Base-by-base conservation (phyloP, 2,329 filamentous ascomycete genomes). In the Chrysosporium queenslandicum region DNA sequence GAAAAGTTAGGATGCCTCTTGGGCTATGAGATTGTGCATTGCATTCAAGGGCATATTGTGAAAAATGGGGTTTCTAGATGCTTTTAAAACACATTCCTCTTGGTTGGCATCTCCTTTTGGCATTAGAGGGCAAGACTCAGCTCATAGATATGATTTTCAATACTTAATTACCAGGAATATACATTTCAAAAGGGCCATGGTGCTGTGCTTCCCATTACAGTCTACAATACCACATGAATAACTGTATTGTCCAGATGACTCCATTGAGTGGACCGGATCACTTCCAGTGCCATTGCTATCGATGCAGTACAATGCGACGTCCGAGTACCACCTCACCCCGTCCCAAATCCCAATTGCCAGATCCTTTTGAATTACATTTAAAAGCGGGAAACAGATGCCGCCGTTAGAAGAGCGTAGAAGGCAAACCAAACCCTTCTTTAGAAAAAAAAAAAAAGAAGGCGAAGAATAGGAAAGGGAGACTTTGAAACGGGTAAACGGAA, bases 351-450 rank as follows among this genome's bases (percentile, higher is more conserved):
- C 40, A 23, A 34, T 32, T 42, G 49, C 39, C n/a, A 45, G 40
- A 29, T 37, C 49, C 45, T 34, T 42, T 36, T 40, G 4, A 50
- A 50, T 21, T 50, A 50, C 48, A 50, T 34, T n/a, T 34, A 32
- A 36, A 46, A 9, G 16, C 14, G 21, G 18, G 18, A 18, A 18
- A 20, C 4, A 46, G 18, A 46, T 2, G 18, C 25, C 18, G n/a
- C 18, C 11, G 20, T 43, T n/a, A 46, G 5, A n/a, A 46, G 3
- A n/a, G 21, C 18, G n/a, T 11, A 42, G n/a, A 43, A 42, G 36
- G 18, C 23, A 43, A 25, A 36, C 8, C 39, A 34, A 32, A 27
- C 20, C 27, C 37, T 39, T 39, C 11, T 2, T 8, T 8, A 20
- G 3, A 25, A 40, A 27, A 37, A 52, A 46, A 11, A 36, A 21